phyloP scores from a whole-genome alignment of 805 yeast genomes.

The Saccharomycopsis fodiens region DNA sequence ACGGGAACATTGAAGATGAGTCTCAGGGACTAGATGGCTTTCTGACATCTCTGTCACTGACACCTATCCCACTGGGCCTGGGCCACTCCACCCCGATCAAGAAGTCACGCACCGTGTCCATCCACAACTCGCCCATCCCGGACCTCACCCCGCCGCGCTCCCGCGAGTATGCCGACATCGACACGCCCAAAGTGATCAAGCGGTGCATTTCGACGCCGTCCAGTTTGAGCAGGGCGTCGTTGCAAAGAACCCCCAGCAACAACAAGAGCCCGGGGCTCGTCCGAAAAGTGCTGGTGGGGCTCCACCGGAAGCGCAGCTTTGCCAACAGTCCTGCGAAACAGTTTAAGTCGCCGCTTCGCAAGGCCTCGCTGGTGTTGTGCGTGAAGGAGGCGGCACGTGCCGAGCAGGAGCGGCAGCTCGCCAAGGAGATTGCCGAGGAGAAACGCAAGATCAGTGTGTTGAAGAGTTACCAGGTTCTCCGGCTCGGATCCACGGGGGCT shows the following conservation, averaged over 20 bases:
- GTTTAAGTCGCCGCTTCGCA: constrained; percentile 16
- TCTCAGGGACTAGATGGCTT: too few relatives aligned
- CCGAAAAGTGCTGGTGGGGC: background rate
- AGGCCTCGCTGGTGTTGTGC: constrained; percentile 1
- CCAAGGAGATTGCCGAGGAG: constrained; percentile 3
- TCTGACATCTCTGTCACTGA: too few relatives aligned
- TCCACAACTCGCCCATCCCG: constrained; percentile 12
- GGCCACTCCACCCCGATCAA: background rate
- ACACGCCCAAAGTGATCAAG: background rate
- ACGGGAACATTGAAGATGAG: too few relatives aligned
- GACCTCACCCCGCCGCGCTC: constrained; percentile 16
- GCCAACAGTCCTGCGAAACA: background rate
- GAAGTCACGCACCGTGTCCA: background rate
- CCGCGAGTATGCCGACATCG: constrained; percentile 7
- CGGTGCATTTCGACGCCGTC: constrained; percentile 10
- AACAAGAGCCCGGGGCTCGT: constrained; percentile 2
- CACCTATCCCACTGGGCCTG: background rate
- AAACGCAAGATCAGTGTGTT: constrained; percentile 6
- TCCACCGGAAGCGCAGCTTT: background rate
- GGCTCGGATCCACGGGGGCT: background rate
- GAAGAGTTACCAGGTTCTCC: constrained; percentile 13
- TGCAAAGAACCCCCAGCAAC: background rate
- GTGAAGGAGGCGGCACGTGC: background rate
- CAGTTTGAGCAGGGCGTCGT: background rate
- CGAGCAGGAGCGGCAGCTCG: background rate